Evolutionary conservation across 768 basidiomycete genomes (phyloP).

Genomic region (Termitomyces heimii): DNA sequence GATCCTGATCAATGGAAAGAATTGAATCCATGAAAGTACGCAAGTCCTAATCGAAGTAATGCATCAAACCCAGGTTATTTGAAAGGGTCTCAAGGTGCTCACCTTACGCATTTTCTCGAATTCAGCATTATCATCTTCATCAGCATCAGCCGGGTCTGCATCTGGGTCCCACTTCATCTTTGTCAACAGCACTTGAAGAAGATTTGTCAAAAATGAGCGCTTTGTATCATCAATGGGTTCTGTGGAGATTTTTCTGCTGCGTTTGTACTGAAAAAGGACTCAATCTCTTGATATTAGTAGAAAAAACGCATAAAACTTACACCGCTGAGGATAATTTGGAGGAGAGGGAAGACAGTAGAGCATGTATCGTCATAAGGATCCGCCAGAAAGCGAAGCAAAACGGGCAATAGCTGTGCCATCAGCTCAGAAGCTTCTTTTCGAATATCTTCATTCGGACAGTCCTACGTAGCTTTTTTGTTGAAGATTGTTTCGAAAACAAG

Average conservation of each 20-base stretch:
- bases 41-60: slow-evolving; percentile 54
- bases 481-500: not conserved
- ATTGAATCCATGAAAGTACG: slow-evolving; percentile 84
- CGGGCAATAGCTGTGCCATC: slow-evolving; percentile 65
- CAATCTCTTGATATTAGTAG: not conserved
- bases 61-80: not conserved
- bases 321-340: slow-evolving; percentile 65
- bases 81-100: slow-evolving; percentile 5
- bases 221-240: slow-evolving; percentile 60
- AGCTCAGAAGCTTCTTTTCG: slow-evolving; percentile 58
- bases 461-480: slow-evolving; percentile 32
- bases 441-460: slow-evolving; percentile 51
- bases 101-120: slow-evolving; percentile 89
- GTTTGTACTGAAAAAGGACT: slow-evolving; percentile 63
- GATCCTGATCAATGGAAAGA: slow-evolving; percentile 75
- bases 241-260: slow-evolving; percentile 52
- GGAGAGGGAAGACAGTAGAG: slow-evolving; percentile 75
- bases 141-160: slow-evolving; percentile 73
- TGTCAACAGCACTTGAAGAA: slow-evolving; percentile 72
- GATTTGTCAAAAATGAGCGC: slow-evolving; percentile 69
- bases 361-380: slow-evolving; percentile 90
- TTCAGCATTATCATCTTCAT: slow-evolving; percentile 80
- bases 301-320: slow-evolving; percentile 41
- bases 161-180: slow-evolving; percentile 92
- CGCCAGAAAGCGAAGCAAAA: slow-evolving; percentile 83